Evolutionary conservation across 2,329 filamentous ascomycete species (phyloP).

Genomic region (Paracamarosporium sp.): DNA sequence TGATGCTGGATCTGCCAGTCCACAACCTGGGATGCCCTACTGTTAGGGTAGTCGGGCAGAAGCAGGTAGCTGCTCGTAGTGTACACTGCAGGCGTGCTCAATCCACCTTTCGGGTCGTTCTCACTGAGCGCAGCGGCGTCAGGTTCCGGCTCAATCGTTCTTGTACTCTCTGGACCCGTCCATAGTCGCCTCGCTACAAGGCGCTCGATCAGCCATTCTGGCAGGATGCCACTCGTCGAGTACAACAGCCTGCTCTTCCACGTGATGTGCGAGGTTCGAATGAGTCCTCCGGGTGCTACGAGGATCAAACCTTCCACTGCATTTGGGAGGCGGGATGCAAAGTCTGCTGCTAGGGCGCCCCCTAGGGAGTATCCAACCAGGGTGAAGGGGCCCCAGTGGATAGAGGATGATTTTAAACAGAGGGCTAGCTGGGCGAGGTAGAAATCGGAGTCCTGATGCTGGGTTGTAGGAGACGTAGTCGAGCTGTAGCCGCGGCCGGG

Average conservation of each 20-base stretch:
- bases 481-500: conserved; percentile 82
- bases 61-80: conserved; percentile 44
- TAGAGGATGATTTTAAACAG: conserved; percentile 71
- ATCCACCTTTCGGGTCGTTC: conserved; percentile 4
- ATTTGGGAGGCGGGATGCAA: conserved; percentile 72
- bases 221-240: conserved; percentile 63
- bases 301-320: conserved; percentile 75
- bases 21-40: conserved; percentile 69
- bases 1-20: conserved; percentile 74
- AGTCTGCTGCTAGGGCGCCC: conserved; percentile 74
- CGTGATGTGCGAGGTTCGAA: conserved; percentile 69
- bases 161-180: conserved; percentile 26
- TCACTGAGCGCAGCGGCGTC: conserved; percentile 19
- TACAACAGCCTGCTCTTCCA: conserved; percentile 70
- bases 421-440: conserved; percentile 76
- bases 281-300: conserved; percentile 79
- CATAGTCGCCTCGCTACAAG: conserved; percentile 47
- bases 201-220: conserved; percentile 62
- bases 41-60: conserved; percentile 57
- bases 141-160: conserved; percentile 34
- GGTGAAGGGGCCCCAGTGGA: conserved; percentile 65
- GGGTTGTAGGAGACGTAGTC: conserved; percentile 62
- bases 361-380: conserved; percentile 82
- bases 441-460: conserved; percentile 75
- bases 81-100: conserved; percentile 29